Conservation (phyloP, 768 basidiomycete genomes). For the Leccinum disarticulatum region DNA sequence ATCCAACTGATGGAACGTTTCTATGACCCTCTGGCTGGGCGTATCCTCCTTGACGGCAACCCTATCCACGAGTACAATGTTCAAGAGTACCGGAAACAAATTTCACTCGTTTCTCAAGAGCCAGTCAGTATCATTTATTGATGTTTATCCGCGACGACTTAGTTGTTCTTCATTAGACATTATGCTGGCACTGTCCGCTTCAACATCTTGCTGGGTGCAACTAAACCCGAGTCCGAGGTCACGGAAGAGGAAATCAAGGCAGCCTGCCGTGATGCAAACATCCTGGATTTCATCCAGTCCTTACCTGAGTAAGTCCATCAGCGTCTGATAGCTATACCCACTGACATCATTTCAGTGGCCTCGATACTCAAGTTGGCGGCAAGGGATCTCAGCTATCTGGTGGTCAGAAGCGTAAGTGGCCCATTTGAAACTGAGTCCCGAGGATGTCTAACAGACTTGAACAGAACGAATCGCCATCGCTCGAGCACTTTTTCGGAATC, state of each 20-base stretch:
- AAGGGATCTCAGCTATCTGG: constrained; percentile 89
- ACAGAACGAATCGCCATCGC: constrained; percentile 79
- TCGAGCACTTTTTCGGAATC: constrained; percentile 86
- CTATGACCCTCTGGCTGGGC: constrained; percentile 76
- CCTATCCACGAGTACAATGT: constrained; percentile 77
- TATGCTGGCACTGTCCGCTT: constrained; percentile 92
- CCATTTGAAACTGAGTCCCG: background rate
- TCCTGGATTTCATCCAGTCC: constrained; percentile 84
- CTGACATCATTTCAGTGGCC: constrained; percentile 52
- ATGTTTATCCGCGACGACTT: constrained; percentile 6
- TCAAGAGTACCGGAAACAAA: constrained; percentile 83
- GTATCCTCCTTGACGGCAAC: constrained; percentile 71
- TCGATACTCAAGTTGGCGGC: constrained; percentile 89
- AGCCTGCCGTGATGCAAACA: constrained; percentile 85
- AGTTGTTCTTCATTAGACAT: constrained; percentile 38
- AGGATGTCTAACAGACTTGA: background rate
- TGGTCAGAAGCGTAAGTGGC: constrained; percentile 73
- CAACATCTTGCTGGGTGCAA: constrained; percentile 86
- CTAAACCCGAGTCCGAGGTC: constrained; percentile 72
- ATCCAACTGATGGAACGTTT: constrained; percentile 84
- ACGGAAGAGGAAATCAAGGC: constrained; percentile 85
- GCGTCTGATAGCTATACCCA: background rate
- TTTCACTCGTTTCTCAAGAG: constrained; percentile 91
- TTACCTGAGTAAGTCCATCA: constrained; percentile 65
- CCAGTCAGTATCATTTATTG: constrained; percentile 38